Conservation (phyloP, 192 early-diverging fungal species). For the Coemansia sp. region DNA sequence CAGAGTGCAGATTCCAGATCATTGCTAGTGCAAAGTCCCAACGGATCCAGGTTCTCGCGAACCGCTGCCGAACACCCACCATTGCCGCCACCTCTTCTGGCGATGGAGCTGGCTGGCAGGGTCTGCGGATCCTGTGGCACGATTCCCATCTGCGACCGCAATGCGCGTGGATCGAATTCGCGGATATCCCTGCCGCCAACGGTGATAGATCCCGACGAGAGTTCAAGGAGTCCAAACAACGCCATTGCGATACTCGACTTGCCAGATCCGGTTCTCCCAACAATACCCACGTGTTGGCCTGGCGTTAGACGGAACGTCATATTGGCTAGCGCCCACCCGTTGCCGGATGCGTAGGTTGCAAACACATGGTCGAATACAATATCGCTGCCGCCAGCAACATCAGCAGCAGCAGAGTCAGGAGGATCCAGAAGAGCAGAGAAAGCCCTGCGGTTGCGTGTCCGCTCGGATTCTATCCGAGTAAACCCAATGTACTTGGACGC, state of each 20-base stretch:
- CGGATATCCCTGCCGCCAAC: slow-evolving; percentile 77
- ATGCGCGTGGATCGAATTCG: slow-evolving; percentile 59
- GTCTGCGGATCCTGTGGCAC: slow-evolving; percentile 87
- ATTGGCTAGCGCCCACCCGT: slow-evolving; percentile 56
- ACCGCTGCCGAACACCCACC: slow-evolving; percentile 57
- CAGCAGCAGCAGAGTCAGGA: too few species aligned
- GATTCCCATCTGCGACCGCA: slow-evolving; percentile 73
- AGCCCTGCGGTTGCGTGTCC: background rate
- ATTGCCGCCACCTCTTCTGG: too few species aligned
- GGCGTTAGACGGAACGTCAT: slow-evolving; percentile 61
- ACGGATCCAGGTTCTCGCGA: slow-evolving; percentile 86
- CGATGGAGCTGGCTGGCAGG: slow-evolving; percentile 25
- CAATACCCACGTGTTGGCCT: slow-evolving; percentile 77
- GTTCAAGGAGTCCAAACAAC: slow-evolving; percentile 65
- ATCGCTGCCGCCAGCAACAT: slow-evolving; percentile 23
- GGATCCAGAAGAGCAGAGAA: slow-evolving; percentile 55
- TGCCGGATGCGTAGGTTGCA: slow-evolving; percentile 52
- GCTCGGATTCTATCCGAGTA: slow-evolving; percentile 5
- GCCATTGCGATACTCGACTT: slow-evolving; percentile 70
- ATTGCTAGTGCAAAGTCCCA: slow-evolving; percentile 57
- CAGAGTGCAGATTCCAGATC: slow-evolving; percentile 70
- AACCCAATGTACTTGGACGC: slow-evolving; percentile 17
- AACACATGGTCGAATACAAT: slow-evolving; percentile 60
- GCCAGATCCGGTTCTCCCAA: slow-evolving; percentile 82
- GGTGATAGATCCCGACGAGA: slow-evolving; percentile 50